Percentiles rank a stretch among this genome's conserved stretches.
Conservation (phyloP, 2,329 filamentous ascomycete species). For the Diaporthe caulivora region DNA sequence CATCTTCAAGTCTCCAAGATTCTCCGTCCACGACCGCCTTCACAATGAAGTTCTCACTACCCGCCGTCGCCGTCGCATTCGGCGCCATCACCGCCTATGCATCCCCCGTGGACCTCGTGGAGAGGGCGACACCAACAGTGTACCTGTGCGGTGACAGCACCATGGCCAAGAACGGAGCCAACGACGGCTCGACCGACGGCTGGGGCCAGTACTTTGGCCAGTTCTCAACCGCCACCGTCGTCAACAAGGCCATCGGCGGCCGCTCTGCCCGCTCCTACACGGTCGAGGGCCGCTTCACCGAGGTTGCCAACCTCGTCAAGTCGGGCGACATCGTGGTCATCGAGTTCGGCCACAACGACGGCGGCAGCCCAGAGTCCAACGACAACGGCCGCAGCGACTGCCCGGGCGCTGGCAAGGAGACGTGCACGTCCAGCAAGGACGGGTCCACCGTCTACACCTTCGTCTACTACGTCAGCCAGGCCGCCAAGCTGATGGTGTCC, state of each 20-base stretch:
- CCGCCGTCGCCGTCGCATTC: constrained; percentile 21
- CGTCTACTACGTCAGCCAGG: constrained; percentile 46
- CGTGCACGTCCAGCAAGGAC: constrained; percentile 56
- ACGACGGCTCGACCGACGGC: constrained; percentile 55
- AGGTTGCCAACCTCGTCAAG: constrained; percentile 62
- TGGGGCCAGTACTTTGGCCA: constrained; percentile 72
- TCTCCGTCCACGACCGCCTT: not conserved
- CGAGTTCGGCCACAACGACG: constrained; percentile 80
- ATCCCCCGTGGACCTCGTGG: constrained; percentile 39
- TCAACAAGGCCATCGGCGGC: constrained; percentile 73
- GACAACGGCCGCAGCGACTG: constrained; percentile 75
- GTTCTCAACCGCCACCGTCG: constrained; percentile 59
- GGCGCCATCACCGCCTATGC: constrained; percentile 39
- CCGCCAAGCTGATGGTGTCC: constrained; percentile 49
- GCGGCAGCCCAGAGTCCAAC: constrained; percentile 61
- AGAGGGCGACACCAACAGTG: constrained; percentile 52
- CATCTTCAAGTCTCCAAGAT: not conserved
- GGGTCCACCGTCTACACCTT: constrained; percentile 49
- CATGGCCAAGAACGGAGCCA: constrained; percentile 60
- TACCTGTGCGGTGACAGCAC: constrained; percentile 68
- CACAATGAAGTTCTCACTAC: constrained; percentile 38
- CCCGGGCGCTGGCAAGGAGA: constrained; percentile 62
- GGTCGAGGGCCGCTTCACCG: constrained; percentile 70
- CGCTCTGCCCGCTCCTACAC: constrained; percentile 73
- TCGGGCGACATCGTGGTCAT: constrained; percentile 74